Evolutionary conservation across 306 rosid species (phyloP), one percentile per base, ranked within the genome.

Genomic region (Lagenaria siceraria): DNA sequence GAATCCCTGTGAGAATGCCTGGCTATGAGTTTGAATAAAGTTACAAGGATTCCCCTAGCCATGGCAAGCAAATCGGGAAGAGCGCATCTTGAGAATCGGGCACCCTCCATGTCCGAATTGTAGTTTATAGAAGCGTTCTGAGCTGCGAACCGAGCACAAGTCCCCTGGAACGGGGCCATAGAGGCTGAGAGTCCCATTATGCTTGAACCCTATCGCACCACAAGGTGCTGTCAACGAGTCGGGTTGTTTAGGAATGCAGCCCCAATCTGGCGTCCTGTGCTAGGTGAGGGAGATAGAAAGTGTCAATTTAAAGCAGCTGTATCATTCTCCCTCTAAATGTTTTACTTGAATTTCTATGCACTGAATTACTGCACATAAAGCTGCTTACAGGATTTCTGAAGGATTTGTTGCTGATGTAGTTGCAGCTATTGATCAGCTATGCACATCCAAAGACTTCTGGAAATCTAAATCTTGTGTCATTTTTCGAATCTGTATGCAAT

Each of bases 371-470:
- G 98, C 87, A 56, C 89, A 90, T 81, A 94, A 94, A 87, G 97
- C 98, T 61, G 88, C 91, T 59, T 94, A 94, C 84, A 87, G 96
- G 83, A 87, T 87, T 53, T 94, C 92, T 82, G 98, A 95, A 79
- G 98, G 98, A 46, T 94, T 81, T 85, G 85, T 94, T 78, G 92
- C 98, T 10, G 98, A 94, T 86, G 97, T 91, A 24, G 98, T 94
- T 59, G 98, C 98, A 25, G 98, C 98, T 80, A 92, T 94, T 55
- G 97, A 94, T 87, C 97, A 90, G 97, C 97, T 90, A 53, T 33
- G 63, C 78, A 17, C 66, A 79, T 81, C 73, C 80, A 51, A 58
- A 21, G 38, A 80, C 38, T 22, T 22, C 6, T 59, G 65, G 25
- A 10, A 58, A 58, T 11, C 63, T 21, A 58, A 3, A 58, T 11